Conservation (phyloP, 495 filamentous ascomycete species). For the Annulohypoxylon bovei region DNA sequence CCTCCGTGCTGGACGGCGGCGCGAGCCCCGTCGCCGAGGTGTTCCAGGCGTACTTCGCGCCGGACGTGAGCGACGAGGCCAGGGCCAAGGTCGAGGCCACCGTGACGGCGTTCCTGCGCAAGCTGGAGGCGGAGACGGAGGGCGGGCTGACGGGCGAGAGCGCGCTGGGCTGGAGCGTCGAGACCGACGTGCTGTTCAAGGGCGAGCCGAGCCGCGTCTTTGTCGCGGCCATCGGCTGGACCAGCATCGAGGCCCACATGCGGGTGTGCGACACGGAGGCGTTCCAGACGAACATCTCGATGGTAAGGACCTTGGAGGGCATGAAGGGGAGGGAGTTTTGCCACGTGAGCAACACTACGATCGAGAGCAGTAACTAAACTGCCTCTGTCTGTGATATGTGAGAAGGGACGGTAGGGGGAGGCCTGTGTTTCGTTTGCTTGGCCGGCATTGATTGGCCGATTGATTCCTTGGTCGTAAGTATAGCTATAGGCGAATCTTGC, state of each 20-base stretch:
- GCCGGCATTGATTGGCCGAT: background rate
- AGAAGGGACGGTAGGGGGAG: background rate
- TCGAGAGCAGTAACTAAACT: background rate
- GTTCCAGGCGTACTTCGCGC: slow-evolving; percentile 24
- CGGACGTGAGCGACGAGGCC: slow-evolving; percentile 22
- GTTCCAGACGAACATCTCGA: slow-evolving; percentile 48
- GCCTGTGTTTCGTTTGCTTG: background rate
- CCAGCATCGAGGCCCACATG: slow-evolving; percentile 62
- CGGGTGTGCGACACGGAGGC: slow-evolving; percentile 55
- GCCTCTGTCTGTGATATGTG: background rate
- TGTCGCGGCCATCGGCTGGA: slow-evolving; percentile 63
- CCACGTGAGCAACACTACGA: slow-evolving; percentile 22
- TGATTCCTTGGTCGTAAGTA: background rate
- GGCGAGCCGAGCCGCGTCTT: slow-evolving; percentile 53
- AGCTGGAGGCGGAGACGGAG: background rate
- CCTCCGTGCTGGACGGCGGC: background rate
- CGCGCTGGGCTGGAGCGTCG: slow-evolving; percentile 57
- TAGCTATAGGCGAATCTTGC: background rate
- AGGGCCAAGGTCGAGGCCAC: background rate
- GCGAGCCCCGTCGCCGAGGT: slow-evolving; percentile 20
- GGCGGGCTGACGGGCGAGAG: slow-evolving; percentile 47
- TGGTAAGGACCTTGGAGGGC: slow-evolving; percentile 6
- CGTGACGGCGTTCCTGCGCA: background rate
- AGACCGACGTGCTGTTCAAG: slow-evolving; percentile 55
- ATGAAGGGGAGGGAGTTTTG: slow-evolving; percentile 34